Evolutionary conservation across 2,329 filamentous ascomycete genomes (phyloP), one percentile per base, ranked within the genome.

Genomic region (Chalaropsis thielavioides): DNA sequence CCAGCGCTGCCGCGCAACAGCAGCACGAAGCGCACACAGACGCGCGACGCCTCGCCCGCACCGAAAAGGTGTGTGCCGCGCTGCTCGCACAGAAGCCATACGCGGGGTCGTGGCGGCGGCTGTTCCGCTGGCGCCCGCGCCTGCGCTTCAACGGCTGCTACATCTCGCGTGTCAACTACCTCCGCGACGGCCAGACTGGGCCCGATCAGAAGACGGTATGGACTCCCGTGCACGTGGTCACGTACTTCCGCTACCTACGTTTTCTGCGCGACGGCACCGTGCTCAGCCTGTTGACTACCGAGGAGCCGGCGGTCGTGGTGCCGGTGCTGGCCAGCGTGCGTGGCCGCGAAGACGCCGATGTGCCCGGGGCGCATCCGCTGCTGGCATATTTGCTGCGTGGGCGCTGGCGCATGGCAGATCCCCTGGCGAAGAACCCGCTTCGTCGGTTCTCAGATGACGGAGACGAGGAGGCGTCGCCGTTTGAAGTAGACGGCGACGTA

Each of bases 111-210:
- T 87, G 83, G 83, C 77, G 82, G 71, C 75, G 77, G 63, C 89
- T 96, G 78, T 95, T 96, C 77, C 89, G 88, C 46, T 78, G 79
- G 4, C 87, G 91, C 15, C 92, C 94, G 1, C 86, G 94, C 54
- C 81, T 97, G 67, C 89, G 94, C 66, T 99, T 95, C 79, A 94
- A 94, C 71, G 94, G 94, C 31, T 88, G 90, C 75, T 99, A 99
- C 77, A 97, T 99, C 74, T 90, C 86, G 74, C 97, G 92, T 0
- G 91, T 96, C 67, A 97, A 97, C 76, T 99, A 99, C 76, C 85
- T 90, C 61, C 88, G 94, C 27, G 79, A 90, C 0, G 94, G 94
- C 40, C 88, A 88, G 67, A 81, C 86, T 11, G 86, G 84, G 2
- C 81, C 83, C 22, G 87, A 85, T 68, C 85, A 85, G 64, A 76